Evolutionary conservation across 495 filamentous ascomycete species (phyloP), one percentile per base, ranked within the genome.

Genomic region (Cudoniella acicularis): DNA sequence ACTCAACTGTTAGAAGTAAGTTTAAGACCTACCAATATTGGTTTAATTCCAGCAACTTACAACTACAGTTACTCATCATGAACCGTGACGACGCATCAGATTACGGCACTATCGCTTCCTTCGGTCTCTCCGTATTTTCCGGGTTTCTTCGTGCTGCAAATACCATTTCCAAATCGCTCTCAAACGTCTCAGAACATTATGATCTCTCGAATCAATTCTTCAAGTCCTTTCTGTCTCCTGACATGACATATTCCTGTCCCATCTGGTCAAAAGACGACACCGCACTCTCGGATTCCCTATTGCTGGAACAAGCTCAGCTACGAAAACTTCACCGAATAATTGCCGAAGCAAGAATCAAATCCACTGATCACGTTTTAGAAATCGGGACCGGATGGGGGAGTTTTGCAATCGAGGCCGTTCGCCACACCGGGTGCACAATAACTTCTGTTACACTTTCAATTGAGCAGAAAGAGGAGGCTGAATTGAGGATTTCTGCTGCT

Each of bases 181-280:
- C 86, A 50, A 88, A 90, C 60, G 79, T 86, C 49, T 74, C 77
- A 1, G 82, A 83, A n/a, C 87, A 91, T 57, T 90, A 90, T 63
- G 87, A 91, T 67, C 87, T 89, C 56, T 83, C 82, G 62, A 90
- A 91, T 67, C 78, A 81, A 22, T 84, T 90, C 76, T 90, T 91
- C 59, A 77, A 83, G 4, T 82, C 86, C 2, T 90, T 90, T 54
- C 74, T 91, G 21, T 89, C 86, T 0, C 70, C 77, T 3, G 87
- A 90, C 60, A 88, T 91, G 85, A 89, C 87, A 10, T 91, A 90
- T 64, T 88, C 84, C 1, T 89, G 87, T 62, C 83, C 86, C 0
- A 86, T 89, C 52, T 89, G 86, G 85, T 72, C 73, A 22, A 69
- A 70, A 1, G 57, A 63, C 57, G 64, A 73, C 46, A 36, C 69